Evolutionary conservation across 257 asterid genomes (phyloP).

Genomic region (Jasminum sambac): DNA sequence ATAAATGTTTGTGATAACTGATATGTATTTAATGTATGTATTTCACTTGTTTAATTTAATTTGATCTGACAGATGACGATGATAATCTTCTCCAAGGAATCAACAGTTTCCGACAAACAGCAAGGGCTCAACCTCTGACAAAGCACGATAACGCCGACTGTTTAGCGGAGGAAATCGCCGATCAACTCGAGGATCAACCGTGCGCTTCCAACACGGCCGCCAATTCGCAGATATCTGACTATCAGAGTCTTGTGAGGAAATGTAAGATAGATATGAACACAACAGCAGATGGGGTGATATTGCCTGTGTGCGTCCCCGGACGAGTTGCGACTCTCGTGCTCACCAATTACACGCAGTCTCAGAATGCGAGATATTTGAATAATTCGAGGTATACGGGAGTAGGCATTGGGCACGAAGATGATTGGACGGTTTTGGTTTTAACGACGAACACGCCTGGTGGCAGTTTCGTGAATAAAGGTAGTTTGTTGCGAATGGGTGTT

Average conservation of each 20-base stretch:
- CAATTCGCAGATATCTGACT: conserved; percentile 36
- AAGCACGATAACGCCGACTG: conserved; percentile 70
- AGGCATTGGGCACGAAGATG: conserved; percentile 65
- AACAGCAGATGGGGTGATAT: conserved; percentile 55
- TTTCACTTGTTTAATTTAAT: background rate
- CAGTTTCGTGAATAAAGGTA: conserved; percentile 43
- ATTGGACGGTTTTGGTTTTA: conserved; percentile 76
- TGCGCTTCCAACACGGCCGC: conserved; percentile 30
- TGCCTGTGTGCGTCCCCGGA: conserved; percentile 73
- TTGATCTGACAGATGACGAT: conserved; percentile 46
- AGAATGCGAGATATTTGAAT: conserved; percentile 45
- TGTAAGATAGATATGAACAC: conserved; percentile 58
- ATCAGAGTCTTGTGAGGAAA: conserved; percentile 43
- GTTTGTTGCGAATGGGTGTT: background rate
- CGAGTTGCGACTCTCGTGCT: conserved; percentile 69
- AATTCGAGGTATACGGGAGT: conserved; percentile 56
- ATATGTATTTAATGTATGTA: background rate
- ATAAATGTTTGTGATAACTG: background rate
- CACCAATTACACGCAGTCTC: conserved; percentile 70
- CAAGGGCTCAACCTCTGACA: conserved; percentile 30
- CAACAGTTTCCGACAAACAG: conserved; percentile 67
- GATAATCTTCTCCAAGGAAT: conserved; percentile 59
- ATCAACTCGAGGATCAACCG: conserved; percentile 42
- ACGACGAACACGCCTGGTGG: conserved; percentile 62
- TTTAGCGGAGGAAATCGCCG: conserved; percentile 57